Conservation (phyloP, 2,329 filamentous ascomycete genomes). For the Claviceps citrina region DNA sequence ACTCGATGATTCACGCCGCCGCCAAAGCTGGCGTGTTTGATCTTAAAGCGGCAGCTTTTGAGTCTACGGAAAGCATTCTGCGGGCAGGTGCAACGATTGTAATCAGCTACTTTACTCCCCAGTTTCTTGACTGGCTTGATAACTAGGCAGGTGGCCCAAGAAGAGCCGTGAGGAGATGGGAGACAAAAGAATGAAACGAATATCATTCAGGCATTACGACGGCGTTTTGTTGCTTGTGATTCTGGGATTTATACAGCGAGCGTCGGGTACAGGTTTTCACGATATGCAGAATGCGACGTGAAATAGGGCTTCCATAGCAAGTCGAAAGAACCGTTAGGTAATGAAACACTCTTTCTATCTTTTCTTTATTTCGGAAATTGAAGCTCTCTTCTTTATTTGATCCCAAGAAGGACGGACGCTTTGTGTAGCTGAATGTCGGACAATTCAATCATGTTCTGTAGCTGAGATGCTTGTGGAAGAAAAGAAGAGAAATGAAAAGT, state of each 20-base stretch:
- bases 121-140: slow-evolving; percentile 53
- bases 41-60: slow-evolving; percentile 84
- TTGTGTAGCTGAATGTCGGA: too few species aligned
- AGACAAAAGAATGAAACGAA: neutral
- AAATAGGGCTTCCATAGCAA: neutral
- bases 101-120: slow-evolving; percentile 85
- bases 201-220: neutral
- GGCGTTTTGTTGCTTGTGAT: neutral
- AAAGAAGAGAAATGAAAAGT: too few species aligned
- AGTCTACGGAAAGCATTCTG: slow-evolving; percentile 84
- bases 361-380: neutral
- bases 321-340: too few species aligned
- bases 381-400: too few species aligned
- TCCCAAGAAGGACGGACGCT: too few species aligned
- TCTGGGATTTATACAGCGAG: neutral
- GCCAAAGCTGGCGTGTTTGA: slow-evolving; percentile 96
- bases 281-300: neutral
- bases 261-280: neutral
- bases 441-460: too few species aligned
- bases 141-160: slow-evolving; percentile 21
- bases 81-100: slow-evolving; percentile 87
- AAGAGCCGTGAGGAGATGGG: neutral
- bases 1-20: slow-evolving; percentile 90
- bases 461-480: too few species aligned
- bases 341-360: neutral